A percentile compares a stretch with the other conserved stretches of the same genome.
These are phyloP conservation scores for Flaveria ramosissima DNA, from an alignment of 129 eudicot genomes.

Conservation along the genomic window DNA sequence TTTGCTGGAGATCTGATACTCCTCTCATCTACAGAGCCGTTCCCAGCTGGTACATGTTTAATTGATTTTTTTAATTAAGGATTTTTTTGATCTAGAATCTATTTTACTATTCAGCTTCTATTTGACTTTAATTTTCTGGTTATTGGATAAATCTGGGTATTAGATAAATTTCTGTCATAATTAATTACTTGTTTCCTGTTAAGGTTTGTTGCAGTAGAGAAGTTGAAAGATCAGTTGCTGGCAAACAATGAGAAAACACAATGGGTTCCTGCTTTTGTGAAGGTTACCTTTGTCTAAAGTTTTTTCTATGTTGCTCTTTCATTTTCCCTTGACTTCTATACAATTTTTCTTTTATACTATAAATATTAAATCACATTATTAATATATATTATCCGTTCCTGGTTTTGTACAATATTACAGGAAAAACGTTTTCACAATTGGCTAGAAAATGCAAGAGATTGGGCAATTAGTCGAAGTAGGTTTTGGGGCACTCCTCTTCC, in stretches of 20 bases:
- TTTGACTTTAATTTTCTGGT: background rate
- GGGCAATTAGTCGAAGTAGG: slow-evolving; percentile 85
- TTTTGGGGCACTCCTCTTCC: slow-evolving; percentile 97
- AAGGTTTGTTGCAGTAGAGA: slow-evolving; percentile 85
- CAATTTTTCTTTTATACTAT: background rate
- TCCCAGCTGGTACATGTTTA: slow-evolving; percentile 69
- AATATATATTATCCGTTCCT: background rate
- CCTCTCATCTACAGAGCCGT: slow-evolving; percentile 33
- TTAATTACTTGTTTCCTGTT: background rate
- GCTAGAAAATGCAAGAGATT: slow-evolving; percentile 86
- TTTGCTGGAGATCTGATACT: slow-evolving; percentile 33
- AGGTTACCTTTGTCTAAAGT: slow-evolving; percentile 6
- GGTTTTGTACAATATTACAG: slow-evolving; percentile 35
- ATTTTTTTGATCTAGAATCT: background rate
- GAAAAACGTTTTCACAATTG: slow-evolving; percentile 86
- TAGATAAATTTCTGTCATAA: background rate
- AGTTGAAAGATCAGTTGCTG: slow-evolving; percentile 73
- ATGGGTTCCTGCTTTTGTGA: slow-evolving; percentile 58
- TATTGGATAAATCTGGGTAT: background rate
- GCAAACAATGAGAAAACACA: slow-evolving; percentile 68
- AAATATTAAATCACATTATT: background rate
- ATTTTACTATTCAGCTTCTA: background rate
- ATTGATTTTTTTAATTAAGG: too few relatives aligned
- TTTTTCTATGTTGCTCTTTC: background rate
- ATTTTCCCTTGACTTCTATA: background rate